A percentile compares a stretch with the other conserved stretches of the same genome.
Evolutionary conservation across 352 stramenopile genomes (phyloP).

Genomic region (Globisporangium okanoganense): DNA sequence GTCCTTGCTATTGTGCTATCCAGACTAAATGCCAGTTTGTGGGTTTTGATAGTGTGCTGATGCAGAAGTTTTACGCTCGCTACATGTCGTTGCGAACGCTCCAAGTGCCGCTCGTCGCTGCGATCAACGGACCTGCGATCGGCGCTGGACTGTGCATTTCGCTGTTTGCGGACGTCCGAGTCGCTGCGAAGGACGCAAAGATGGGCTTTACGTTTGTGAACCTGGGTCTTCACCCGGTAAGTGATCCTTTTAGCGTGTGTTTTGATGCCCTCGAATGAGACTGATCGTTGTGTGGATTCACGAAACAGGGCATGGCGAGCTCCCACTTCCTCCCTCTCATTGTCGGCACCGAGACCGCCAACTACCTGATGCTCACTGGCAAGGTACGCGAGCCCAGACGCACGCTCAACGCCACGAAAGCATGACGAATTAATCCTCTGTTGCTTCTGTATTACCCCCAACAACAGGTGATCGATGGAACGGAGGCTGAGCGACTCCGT

Average conservation of each 20-base stretch:
- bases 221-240: constrained; percentile 73
- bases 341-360: constrained; percentile 55
- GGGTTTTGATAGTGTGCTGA: constrained; percentile 37
- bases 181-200: constrained; percentile 60
- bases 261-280: neutral
- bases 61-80: constrained; percentile 81
- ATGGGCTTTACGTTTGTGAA: constrained; percentile 88
- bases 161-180: constrained; percentile 78
- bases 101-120: constrained; percentile 77
- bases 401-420: neutral
- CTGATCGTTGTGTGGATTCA: neutral
- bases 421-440: too few relatives aligned
- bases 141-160: constrained; percentile 78
- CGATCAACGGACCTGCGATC: constrained; percentile 83
- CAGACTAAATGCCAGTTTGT: neutral
- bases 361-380: constrained; percentile 73
- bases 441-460: too few relatives aligned
- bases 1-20: neutral
- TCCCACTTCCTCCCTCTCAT: constrained; percentile 76
- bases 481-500: constrained; percentile 44
- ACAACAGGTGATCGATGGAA: constrained; percentile 52
- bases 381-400: constrained; percentile 22
- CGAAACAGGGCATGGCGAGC: constrained; percentile 68
- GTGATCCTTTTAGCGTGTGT: neutral
- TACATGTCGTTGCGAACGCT: constrained; percentile 80